Conservation (phyloP, 805 yeast genomes). For the Henningerozyma blattae region DNA sequence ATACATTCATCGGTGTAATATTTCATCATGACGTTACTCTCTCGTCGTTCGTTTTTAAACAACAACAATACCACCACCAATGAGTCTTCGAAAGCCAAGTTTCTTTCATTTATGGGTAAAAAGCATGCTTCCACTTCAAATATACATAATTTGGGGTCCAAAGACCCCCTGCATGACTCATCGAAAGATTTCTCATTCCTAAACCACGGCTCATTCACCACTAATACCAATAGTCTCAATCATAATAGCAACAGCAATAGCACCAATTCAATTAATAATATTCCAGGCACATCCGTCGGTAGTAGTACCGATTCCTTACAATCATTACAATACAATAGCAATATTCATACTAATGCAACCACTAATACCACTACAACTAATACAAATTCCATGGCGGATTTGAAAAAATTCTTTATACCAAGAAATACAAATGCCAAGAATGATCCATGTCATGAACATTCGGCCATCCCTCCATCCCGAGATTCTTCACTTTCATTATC, state of each 20-base stretch:
- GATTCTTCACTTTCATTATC: conserved; percentile 20
- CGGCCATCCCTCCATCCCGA: conserved; percentile 24
- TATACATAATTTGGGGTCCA: neutral
- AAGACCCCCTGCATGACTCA: no score
- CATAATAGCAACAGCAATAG: no score
- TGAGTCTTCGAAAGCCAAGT: neutral
- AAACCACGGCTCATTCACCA: no score
- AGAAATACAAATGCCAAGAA: neutral
- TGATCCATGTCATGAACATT: conserved; percentile 21
- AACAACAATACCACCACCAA: no score
- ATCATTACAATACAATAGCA: neutral
- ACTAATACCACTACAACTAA: neutral
- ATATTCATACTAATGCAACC: neutral
- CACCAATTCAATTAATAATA: no score
- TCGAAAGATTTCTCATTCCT: no score
- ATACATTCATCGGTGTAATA: neutral
- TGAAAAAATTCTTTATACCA: conserved; percentile 61
- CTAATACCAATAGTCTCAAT: no score
- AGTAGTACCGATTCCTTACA: neutral
- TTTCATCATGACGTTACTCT: neutral
- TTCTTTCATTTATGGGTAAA: neutral
- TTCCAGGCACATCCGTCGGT: no score
- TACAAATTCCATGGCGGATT: conserved; percentile 45
- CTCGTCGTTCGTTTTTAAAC: no score
- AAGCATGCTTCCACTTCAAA: neutral